These are phyloP conservation scores for Auricularia heimuer DNA, from an alignment of 768 basidiomycete genomes.

Conservation along the genomic window DNA sequence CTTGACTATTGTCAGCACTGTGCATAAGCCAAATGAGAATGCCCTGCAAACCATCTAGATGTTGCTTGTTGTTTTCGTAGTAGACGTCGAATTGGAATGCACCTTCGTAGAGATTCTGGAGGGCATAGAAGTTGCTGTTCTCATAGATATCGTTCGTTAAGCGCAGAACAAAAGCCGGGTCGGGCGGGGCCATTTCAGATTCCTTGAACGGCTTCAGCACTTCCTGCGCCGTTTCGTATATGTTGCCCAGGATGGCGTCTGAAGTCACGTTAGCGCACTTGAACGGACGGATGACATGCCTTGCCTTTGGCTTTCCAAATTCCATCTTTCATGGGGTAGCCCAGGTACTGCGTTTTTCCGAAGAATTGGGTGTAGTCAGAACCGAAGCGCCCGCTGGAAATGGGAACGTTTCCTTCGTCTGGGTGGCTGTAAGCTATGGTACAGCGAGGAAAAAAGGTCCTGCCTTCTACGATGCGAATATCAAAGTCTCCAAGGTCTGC, in stretches of 20 bases:
- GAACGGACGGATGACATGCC: conserved; percentile 1
- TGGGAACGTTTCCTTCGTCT: conserved; percentile 51
- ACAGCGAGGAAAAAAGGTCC: not conserved
- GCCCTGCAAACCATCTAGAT: conserved; percentile 47
- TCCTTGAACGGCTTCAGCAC: conserved; percentile 48
- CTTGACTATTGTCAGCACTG: not conserved
- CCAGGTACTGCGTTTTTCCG: conserved; percentile 63
- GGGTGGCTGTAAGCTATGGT: not conserved
- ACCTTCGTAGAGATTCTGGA: conserved; percentile 81
- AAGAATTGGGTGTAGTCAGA: conserved; percentile 48
- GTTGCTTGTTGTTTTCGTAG: conserved; percentile 65
- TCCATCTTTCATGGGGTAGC: conserved; percentile 49
- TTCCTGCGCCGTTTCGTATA: conserved; percentile 48
- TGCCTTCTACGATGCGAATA: conserved; percentile 67
- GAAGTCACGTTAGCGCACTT: conserved; percentile 1
- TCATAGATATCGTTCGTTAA: conserved; percentile 64
- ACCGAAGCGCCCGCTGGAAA: conserved; percentile 47
- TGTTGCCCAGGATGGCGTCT: conserved; percentile 57
- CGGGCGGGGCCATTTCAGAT: conserved; percentile 41
- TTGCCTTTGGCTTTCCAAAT: conserved; percentile 84
- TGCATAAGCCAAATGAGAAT: not conserved
- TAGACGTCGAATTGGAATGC: conserved; percentile 84
- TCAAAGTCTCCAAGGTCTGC: conserved; percentile 76
- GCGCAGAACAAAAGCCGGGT: conserved; percentile 71
- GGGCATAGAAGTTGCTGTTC: conserved; percentile 71